Evolutionary conservation across 306 rosid species (phyloP), one percentile per base, ranked within the genome.

Genomic region (Acacia crassicarpa): DNA sequence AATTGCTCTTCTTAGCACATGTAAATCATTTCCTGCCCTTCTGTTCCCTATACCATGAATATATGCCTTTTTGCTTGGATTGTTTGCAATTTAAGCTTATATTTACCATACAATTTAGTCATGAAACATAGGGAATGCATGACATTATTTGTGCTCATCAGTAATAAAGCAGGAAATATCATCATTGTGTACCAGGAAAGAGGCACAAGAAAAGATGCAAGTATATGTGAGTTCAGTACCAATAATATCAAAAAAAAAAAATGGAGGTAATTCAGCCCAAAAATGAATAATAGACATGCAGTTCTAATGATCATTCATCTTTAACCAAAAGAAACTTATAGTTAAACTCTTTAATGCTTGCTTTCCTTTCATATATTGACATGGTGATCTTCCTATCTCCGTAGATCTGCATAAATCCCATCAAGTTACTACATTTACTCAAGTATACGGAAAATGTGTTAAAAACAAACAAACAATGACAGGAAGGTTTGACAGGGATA

Each of bases 301-400:
- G 30, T 73, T 41, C 22, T 25, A 38, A 56, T 10, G 75, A 22
- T 49, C 22, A 74, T 74, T 78, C 74, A 54, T 72, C 25, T 80
- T 44, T 79, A 3, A 53, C 48, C 19, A 54, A 72, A 74, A 45
- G 35, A 30, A 56, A 88, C 98, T 89, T 88, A 95, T 98, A 79
- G 77, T 95, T 93, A 82, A 95, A 95, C 61, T 95, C 94, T 81
- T 83, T 89, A 75, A 95, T 86, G 81, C 90, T 93, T 78, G 98
- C 91, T 90, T 89, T 93, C 92, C 94, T 89, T 89, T 95, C 98
- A 61, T 90, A 93, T 40, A 93, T 76, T 46, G 93, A 89, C 89
- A 90, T 87, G 23, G 97, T 95, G 78, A 89, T 93, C 73, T 91
- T 95, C 77, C 98, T 97, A 89, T 91, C 91, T n/a, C 85, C 90